Evolutionary conservation across 495 filamentous ascomycete species (phyloP), one percentile per base, ranked within the genome.

Genomic region (Glarea lozoyensis): DNA sequence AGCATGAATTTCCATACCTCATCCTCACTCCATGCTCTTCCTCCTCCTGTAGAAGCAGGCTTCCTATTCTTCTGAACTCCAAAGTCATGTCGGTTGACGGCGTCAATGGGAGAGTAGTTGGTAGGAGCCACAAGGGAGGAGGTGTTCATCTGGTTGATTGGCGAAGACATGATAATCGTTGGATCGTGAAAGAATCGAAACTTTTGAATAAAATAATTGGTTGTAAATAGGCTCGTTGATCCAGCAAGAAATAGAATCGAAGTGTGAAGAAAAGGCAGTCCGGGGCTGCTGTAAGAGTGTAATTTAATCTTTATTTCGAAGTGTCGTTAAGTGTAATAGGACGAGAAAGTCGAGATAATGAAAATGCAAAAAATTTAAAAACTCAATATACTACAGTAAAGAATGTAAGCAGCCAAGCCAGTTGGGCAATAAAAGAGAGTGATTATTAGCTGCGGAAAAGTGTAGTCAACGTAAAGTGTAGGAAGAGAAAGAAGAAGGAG

Each of bases 11-110:
- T 42, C 43, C 70, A 45, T 71, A 84, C 81, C 78, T 86, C 81
- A 54, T 83, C 81, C 62, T 84, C 80, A 48, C 79, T 85, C 81
- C 81, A 86, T 40, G 81, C 80, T 60, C 82, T 65, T 16, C 81
- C 81, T 38, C 81, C 81, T 42, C 81, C 82, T 16, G 81, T 81
- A 43, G 81, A 81, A 25, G 72, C 70, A 24, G 63, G 59, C 62
- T 84, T 84, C 31, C 78, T 73, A 54, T 72, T 70, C 59, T 78
- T 78, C 21, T 70, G 61, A 35, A 74, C 60, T 21, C 67, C 72
- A 56, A 65, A 75, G 12, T 70, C 69, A 36, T 73, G 72, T 30
- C 72, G 72, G 30, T 68, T 61, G 37, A 70, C 55, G 37, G 56
- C 62, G 48, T 75, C 72, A 25, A 65, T 29, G 7, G 50, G 38